Evolutionary conservation across 1,139 yeast genomes (phyloP).

Genomic region (Geotrichum histeridarum): DNA sequence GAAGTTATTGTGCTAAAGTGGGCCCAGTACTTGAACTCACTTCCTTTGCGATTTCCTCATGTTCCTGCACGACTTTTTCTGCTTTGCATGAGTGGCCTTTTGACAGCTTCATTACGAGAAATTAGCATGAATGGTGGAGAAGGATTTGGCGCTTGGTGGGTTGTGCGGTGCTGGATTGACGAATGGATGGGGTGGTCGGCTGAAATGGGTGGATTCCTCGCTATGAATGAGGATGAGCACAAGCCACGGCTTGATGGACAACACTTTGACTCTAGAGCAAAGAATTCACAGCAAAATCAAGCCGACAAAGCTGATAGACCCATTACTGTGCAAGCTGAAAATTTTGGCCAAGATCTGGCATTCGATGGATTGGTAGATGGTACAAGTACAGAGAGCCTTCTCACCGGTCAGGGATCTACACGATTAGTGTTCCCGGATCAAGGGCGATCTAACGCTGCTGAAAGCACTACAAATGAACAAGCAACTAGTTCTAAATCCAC

Average conservation of each 20-base stretch:
- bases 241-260: not conserved
- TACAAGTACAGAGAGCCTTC: not conserved
- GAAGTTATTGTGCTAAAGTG: slow-evolving; percentile 36
- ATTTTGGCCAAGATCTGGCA: slow-evolving; percentile 1
- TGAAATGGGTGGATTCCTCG: slow-evolving; percentile 61
- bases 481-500: not conserved
- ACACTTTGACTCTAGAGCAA: not conserved
- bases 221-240: not conserved
- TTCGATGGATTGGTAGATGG: not conserved
- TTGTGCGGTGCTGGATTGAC: slow-evolving; percentile 69
- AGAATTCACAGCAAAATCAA: not conserved
- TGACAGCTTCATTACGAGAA: slow-evolving; percentile 63
- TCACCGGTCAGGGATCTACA: not conserved
- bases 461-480: not conserved
- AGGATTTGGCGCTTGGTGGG: slow-evolving; percentile 76
- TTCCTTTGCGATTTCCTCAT: slow-evolving; percentile 47
- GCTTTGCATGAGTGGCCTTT: slow-evolving; percentile 50
- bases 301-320: not conserved
- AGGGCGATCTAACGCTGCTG: not conserved
- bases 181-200: slow-evolving; percentile 68
- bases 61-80: slow-evolving; percentile 55
- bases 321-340: not conserved
- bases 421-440: slow-evolving; percentile 1
- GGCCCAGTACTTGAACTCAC: slow-evolving; percentile 41
- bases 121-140: slow-evolving; percentile 56